These are phyloP conservation scores for Alnus glutinosa DNA, from an alignment of 306 rosid species.

Conservation along the genomic window DNA sequence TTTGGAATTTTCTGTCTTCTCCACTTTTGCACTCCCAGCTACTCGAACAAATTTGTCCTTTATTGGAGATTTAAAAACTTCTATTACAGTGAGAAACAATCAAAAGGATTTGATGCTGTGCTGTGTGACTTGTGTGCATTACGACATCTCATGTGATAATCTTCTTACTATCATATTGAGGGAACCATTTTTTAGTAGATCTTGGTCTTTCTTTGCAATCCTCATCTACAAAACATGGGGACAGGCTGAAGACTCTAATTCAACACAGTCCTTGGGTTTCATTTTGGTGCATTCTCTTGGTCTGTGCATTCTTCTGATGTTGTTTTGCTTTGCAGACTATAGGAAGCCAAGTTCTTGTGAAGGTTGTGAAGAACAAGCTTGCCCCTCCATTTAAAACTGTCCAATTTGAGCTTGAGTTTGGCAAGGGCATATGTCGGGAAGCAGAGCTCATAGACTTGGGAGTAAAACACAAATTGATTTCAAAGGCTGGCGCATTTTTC, in stretches of 20 bases:
- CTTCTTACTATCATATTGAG: neutral
- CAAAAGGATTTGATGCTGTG: neutral
- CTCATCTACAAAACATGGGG: neutral
- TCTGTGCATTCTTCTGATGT: constrained; percentile 14
- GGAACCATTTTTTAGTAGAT: neutral
- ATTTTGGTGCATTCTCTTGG: constrained; percentile 8
- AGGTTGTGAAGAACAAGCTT: constrained; percentile 94
- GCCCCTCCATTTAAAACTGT: constrained; percentile 89
- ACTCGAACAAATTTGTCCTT: no score
- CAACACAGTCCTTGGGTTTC: neutral
- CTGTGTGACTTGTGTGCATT: neutral
- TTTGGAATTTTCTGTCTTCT: neutral
- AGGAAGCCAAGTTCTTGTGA: constrained; percentile 82
- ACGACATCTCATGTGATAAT: neutral
- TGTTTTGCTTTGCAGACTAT: constrained; percentile 48
- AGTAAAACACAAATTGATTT: constrained; percentile 57
- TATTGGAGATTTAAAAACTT: neutral
- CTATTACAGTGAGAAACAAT: neutral
- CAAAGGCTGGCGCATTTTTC: constrained; percentile 50
- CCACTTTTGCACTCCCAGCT: neutral
- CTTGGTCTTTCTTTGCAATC: constrained; percentile 6
- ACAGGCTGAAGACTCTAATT: constrained; percentile 12
- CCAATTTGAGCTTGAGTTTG: constrained; percentile 86
- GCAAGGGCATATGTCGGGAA: constrained; percentile 74
- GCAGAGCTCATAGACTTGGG: constrained; percentile 68